Conservation (phyloP, 768 basidiomycete species). For the Suillus subaureus region DNA sequence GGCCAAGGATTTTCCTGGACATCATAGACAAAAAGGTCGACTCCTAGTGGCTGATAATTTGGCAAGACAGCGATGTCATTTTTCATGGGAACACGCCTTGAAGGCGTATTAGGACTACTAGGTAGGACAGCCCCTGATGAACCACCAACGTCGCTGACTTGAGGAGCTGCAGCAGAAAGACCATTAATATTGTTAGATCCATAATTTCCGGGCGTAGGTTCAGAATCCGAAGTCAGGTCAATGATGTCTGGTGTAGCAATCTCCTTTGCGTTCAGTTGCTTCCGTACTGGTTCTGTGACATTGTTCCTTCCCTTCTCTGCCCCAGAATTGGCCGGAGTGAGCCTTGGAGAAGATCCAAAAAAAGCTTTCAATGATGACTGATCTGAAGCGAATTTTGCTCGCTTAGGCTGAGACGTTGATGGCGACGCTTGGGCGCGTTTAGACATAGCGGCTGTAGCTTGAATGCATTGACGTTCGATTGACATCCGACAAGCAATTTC, state of each 20-base stretch:
- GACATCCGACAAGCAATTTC: slow-evolving; percentile 2
- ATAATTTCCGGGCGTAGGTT: not conserved
- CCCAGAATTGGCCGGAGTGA: not conserved
- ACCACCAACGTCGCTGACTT: not conserved
- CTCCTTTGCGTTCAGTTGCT: not conserved
- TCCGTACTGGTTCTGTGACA: not conserved
- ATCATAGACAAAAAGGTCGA: slow-evolving; percentile 53
- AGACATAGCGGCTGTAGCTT: slow-evolving; percentile 5
- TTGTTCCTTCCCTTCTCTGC: slow-evolving; percentile 8
- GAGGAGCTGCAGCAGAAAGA: not conserved
- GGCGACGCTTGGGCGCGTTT: slow-evolving; percentile 15
- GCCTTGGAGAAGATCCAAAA: slow-evolving; percentile 21
- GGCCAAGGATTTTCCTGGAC: slow-evolving; percentile 47
- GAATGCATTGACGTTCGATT: not conserved
- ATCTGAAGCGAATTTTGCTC: slow-evolving; percentile 16
- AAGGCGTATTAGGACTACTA: slow-evolving; percentile 6
- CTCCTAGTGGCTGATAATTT: slow-evolving; percentile 33
- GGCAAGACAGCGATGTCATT: slow-evolving; percentile 22
- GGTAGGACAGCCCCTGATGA: not conserved
- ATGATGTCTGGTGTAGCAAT: not conserved
- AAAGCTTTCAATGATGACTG: slow-evolving; percentile 29
- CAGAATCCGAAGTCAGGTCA: slow-evolving; percentile 6
- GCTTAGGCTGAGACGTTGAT: slow-evolving; percentile 22
- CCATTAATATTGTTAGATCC: not conserved
- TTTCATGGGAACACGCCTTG: slow-evolving; percentile 21